Evolutionary conservation across 768 basidiomycete species (phyloP), one percentile per base, ranked within the genome.

Genomic region (Tricholoma hemisulphureum): DNA sequence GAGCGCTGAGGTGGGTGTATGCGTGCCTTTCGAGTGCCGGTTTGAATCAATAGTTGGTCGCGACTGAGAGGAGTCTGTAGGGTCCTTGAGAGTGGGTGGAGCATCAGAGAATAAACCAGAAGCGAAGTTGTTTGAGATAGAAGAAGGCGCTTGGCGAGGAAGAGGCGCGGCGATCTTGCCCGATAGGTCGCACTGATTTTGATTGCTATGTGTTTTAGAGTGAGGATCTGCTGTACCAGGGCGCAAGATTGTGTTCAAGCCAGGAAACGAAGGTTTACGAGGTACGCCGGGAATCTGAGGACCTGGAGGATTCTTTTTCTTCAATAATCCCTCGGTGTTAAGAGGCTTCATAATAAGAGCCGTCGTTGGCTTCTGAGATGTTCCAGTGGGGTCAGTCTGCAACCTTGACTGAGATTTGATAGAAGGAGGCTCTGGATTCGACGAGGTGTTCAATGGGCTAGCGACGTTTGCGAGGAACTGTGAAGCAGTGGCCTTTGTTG

Each of bases 221-320:
- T 63, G 59, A 16, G 71, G 69, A 60, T 69, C 69, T 8, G 71
- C 67, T 13, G 72, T 73, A 31, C 66, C 71, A 41, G 73, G 71
- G 20, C 70, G 52, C 4, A 54, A 13, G 28, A 61, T 53, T 50
- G 48, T 34, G 49, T 58, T 53, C n/a, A n/a, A 28, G 50, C 54
- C n/a, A 53, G 26, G 21, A 24, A 57, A 18, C 31, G 58, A 58
- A 9, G 60, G 51, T 21, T 54, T 57, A 31, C 59, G 45, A 21
- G 31, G 29, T 32, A 51, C 23, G 43, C 34, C 53, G 29, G 26
- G 53, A 35, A 46, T 59, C 59, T 26, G 59, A 20, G 43, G 34
- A 32, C 37, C 31, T 34, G 28, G 24, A 41, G 56, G 31, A 9
- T 59, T 57, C 24, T 46, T 56, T 37, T 54, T 43, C 28, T 61